A percentile compares a stretch with the other conserved stretches of the same genome.
Conservation (phyloP, 495 filamentous ascomycete species). For the Aspergillus affinis region DNA sequence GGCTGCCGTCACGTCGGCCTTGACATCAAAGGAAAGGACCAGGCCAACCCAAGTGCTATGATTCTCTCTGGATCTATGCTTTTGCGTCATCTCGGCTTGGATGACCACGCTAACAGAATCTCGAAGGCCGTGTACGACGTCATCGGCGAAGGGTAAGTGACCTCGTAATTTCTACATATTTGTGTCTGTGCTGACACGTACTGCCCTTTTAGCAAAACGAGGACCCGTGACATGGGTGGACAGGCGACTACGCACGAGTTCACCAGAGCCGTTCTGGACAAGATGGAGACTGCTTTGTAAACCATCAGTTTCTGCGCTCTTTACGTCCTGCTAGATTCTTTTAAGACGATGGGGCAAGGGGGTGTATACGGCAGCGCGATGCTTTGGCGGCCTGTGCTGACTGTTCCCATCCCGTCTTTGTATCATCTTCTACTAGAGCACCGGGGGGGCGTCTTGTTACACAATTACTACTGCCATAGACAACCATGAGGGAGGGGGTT, state of each 20-base stretch:
- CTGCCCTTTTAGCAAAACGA: constrained; percentile 58
- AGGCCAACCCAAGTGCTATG: constrained; percentile 96
- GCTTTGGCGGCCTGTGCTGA: constrained; percentile 13
- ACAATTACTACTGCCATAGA: constrained; percentile 30
- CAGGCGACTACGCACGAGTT: constrained; percentile 87
- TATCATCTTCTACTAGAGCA: constrained; percentile 36
- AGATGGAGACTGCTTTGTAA: constrained; percentile 75
- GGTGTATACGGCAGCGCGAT: constrained; percentile 16
- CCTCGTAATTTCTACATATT: constrained; percentile 15
- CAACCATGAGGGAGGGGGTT: constrained; percentile 14
- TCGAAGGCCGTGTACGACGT: constrained; percentile 97
- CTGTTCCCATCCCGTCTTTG: constrained; percentile 25
- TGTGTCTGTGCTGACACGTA: constrained; percentile 21
- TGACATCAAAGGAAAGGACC: constrained; percentile 98
- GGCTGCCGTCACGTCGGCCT: constrained; percentile 98
- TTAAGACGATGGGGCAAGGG: constrained; percentile 25
- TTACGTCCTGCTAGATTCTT: constrained; percentile 15
- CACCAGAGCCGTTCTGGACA: constrained; percentile 84
- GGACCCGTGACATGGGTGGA: constrained; percentile 95
- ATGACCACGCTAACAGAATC: constrained; percentile 97
- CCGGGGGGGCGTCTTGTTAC: constrained; percentile 26
- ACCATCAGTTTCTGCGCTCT: constrained; percentile 19
- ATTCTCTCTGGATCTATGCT: constrained; percentile 95
- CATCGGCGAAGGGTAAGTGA: constrained; percentile 87
- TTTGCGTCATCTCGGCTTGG: constrained; percentile 89